phyloP scores from a whole-genome alignment of 495 filamentous ascomycete species.

The Neurospora sp. region DNA sequence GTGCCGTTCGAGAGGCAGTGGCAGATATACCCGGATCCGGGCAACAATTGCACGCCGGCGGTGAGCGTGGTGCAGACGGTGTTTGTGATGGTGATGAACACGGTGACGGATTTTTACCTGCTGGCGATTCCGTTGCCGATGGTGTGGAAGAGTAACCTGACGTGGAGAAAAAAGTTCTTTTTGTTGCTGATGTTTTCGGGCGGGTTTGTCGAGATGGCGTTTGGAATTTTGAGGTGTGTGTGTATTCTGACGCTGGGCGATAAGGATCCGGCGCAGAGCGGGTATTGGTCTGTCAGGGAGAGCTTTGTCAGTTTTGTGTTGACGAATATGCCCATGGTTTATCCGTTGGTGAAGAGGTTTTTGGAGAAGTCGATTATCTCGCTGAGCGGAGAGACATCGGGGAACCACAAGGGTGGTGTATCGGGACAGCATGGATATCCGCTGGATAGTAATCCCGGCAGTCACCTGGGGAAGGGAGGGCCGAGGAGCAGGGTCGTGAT shows the following conservation, averaged over 20 bases:
- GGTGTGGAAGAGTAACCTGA: constrained; percentile 39
- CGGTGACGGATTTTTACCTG: constrained; percentile 43
- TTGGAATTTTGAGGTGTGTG: constrained; percentile 37
- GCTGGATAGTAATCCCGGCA: neutral
- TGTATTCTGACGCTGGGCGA: constrained; percentile 29
- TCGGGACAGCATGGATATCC: neutral
- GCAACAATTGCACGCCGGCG: constrained; percentile 43
- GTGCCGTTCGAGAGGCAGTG: constrained; percentile 40
- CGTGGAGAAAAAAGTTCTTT: constrained; percentile 35
- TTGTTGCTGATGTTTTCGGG: constrained; percentile 40
- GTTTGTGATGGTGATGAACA: constrained; percentile 38
- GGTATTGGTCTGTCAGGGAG: constrained; percentile 40
- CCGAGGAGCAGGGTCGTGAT: neutral
- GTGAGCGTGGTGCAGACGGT: constrained; percentile 35
- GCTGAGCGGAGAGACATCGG: neutral
- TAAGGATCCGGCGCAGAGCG: constrained; percentile 19
- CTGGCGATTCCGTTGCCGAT: constrained; percentile 45
- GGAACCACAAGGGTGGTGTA: neutral
- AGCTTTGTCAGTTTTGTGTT: constrained; percentile 44
- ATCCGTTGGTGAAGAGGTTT: constrained; percentile 30
- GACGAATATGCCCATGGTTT: constrained; percentile 44
- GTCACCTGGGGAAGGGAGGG: neutral
- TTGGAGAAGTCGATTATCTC: neutral
- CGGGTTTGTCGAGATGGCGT: constrained; percentile 40
- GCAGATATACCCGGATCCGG: constrained; percentile 48